These are phyloP conservation scores for Ceratocystis colombiana DNA, from an alignment of 2,329 filamentous ascomycete genomes.

Conservation along the genomic window DNA sequence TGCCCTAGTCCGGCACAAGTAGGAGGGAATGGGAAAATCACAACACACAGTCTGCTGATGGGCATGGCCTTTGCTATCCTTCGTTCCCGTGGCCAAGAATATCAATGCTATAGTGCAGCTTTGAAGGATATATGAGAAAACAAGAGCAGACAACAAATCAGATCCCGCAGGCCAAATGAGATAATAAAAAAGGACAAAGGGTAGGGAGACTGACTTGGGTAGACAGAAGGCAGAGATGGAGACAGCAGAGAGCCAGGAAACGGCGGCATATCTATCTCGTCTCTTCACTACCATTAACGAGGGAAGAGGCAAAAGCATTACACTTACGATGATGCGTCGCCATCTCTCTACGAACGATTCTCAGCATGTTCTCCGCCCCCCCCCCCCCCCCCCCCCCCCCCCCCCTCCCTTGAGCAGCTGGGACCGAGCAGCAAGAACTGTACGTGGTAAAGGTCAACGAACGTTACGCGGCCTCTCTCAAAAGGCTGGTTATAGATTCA, in stretches of 20 bases:
- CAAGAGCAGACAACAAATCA: neutral
- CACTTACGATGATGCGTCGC: too few species aligned
- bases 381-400: neutral
- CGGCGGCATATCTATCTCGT: too few species aligned
- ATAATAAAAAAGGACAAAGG: too few species aligned
- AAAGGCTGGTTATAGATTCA: neutral
- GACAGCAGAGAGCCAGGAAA: too few species aligned
- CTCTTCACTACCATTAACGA: too few species aligned
- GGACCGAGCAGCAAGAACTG: neutral
- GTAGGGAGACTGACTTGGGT: too few species aligned
- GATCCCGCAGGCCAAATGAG: too few species aligned
- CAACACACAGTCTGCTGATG: neutral
- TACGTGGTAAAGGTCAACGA: neutral
- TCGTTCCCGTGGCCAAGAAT: neutral
- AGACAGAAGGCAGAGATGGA: too few species aligned
- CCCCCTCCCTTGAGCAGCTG: neutral
- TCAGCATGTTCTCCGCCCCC: neutral
- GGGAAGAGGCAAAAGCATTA: too few species aligned
- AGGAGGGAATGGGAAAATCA: neutral
- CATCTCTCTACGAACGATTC: neutral
- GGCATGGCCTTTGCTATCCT: neutral
- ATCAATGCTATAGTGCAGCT: neutral
- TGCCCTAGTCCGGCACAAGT: neutral
- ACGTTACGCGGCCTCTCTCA: neutral
- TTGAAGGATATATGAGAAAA: slow-evolving; percentile 6